Base-by-base conservation (phyloP, 169 alveolate species). In the Besnoitia besnoiti region DNA sequence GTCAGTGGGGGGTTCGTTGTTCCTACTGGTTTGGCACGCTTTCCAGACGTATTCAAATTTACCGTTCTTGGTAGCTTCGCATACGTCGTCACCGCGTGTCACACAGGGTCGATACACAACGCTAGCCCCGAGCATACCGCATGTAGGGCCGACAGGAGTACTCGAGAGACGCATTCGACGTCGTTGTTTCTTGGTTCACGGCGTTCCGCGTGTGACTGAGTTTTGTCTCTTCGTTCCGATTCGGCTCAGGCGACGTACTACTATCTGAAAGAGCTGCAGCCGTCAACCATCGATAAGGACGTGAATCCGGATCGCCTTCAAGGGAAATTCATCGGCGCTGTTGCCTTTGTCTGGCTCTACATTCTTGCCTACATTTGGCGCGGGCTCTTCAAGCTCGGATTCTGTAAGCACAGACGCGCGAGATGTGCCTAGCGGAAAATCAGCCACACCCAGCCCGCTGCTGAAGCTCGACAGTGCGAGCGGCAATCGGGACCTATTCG, bases 351-450 rank as follows among this genome's bases (percentile, higher is more conserved):
- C 61, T 90, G 93, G 93, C 85, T 77, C 35, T 90, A 90, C 85
- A 90, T 90, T 46, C 93, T 90, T 51, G 93, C 90, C 39, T 90
- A 90, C 51, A 90, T 90, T 44, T 90, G 93, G 93, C 85, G 93
- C 27, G 93, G 93, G 46, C 85, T 90, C 75, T 90, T 90, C 89
- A 90, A 90, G 47, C 85, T 87, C 33, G 93, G 93, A 30, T 90
- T 90, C 85, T 88, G 93, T 90, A 76, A 79, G 93, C 12, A 2
- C 4, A 8, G n/a, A 8, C n/a, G n/a, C n/a, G n/a, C n/a, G n/a
- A n/a, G n/a, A n/a, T n/a, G n/a, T n/a, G n/a, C n/a, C n/a, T n/a
- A n/a, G n/a, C n/a, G n/a, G n/a, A n/a, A n/a, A n/a, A n/a, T n/a
- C n/a, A n/a, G n/a, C n/a, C n/a, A n/a, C n/a, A n/a, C n/a, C n/a